Conservation (phyloP, 2,329 filamentous ascomycete genomes). For the Teratosphaeria viscida region DNA sequence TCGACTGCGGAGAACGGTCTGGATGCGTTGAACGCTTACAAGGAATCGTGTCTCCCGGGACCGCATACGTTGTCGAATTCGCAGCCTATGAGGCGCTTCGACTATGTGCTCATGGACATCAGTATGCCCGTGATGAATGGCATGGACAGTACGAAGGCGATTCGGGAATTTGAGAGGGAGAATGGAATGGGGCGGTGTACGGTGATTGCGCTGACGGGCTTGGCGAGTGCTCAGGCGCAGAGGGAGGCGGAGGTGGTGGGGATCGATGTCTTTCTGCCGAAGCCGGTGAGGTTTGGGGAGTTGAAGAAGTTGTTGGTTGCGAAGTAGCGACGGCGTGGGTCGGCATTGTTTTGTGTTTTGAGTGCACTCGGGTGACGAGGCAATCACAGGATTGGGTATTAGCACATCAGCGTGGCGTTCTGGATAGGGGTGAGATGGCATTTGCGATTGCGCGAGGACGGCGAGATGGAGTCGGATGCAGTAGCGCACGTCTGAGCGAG, state of each 20-base stretch:
- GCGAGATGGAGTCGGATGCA: too few relatives aligned
- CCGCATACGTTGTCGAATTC: not conserved
- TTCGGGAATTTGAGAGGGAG: slow-evolving; percentile 18
- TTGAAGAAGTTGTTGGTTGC: not conserved
- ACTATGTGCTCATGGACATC: slow-evolving; percentile 32
- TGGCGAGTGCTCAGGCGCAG: slow-evolving; percentile 18
- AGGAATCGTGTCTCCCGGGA: not conserved
- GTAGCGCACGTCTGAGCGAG: too few relatives aligned
- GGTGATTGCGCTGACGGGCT: slow-evolving; percentile 25
- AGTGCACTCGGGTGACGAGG: not conserved
- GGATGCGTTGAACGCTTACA: slow-evolving; percentile 8
- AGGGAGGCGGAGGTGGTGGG: slow-evolving; percentile 18
- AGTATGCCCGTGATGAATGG: slow-evolving; percentile 27
- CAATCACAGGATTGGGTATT: not conserved
- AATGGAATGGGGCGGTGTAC: slow-evolving; percentile 1
- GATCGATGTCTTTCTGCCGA: slow-evolving; percentile 23
- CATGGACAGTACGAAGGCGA: slow-evolving; percentile 20
- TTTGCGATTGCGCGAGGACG: too few relatives aligned
- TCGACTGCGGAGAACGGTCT: slow-evolving; percentile 9
- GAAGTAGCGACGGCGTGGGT: not conserved
- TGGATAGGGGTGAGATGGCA: not conserved
- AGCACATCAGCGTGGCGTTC: not conserved
- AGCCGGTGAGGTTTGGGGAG: slow-evolving; percentile 5
- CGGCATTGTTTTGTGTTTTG: not conserved
- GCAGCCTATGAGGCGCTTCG: not conserved